Conservation (phyloP, 345 rosid species). For the Mallotus nudiflorus region DNA sequence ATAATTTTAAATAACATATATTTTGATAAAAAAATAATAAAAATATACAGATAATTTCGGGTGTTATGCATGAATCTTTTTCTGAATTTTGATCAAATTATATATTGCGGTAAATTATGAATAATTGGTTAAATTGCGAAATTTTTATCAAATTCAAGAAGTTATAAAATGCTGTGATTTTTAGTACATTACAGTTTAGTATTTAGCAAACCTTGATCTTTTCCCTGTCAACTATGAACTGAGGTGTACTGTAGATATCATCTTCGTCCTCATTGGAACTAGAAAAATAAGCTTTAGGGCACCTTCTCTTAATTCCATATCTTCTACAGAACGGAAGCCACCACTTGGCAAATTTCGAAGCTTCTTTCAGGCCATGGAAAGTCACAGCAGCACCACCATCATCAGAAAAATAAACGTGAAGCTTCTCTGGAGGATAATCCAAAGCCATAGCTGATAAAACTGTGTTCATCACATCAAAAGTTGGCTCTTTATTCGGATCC, state of each 20-base stretch:
- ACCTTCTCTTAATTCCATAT: slow-evolving; percentile 18
- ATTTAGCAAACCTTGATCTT: slow-evolving; percentile 24
- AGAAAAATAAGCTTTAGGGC: slow-evolving; percentile 39
- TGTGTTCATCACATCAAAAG: slow-evolving; percentile 43
- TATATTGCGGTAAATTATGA: no score
- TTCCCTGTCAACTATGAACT: slow-evolving; percentile 17
- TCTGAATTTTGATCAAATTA: no score
- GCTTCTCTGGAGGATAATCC: slow-evolving; percentile 49
- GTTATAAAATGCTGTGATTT: not conserved
- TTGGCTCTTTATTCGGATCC: slow-evolving; percentile 49
- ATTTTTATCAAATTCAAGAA: no score
- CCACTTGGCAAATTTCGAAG: slow-evolving; percentile 35
- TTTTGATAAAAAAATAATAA: no score
- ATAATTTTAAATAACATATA: no score
- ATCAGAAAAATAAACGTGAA: slow-evolving; percentile 48
- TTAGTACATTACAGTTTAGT: not conserved
- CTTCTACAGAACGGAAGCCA: slow-evolving; percentile 56
- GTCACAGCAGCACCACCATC: slow-evolving; percentile 43
- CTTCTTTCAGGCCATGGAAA: slow-evolving; percentile 37
- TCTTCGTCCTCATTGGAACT: slow-evolving; percentile 11
- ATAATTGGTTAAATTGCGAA: no score
- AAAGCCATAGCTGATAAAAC: slow-evolving; percentile 46
- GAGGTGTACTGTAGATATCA: not conserved
- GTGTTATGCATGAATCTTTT: no score
- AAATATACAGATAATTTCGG: no score